These are phyloP conservation scores for Russula abietina DNA, from an alignment of 768 basidiomycete species.

Conservation along the genomic window DNA sequence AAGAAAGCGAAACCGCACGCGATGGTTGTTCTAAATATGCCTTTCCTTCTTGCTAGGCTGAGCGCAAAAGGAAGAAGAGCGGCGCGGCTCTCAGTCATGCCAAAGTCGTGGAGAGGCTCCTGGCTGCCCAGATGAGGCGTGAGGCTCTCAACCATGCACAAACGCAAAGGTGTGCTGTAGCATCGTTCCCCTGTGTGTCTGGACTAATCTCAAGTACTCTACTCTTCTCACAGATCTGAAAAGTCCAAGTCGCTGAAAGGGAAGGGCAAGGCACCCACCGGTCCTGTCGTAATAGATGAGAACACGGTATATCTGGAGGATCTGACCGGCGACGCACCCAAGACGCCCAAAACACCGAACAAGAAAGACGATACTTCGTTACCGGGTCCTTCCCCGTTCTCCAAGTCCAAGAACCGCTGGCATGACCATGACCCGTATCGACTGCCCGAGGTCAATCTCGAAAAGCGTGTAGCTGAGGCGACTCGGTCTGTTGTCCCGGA, in stretches of 20 bases:
- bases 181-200: too few relatives aligned
- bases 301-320: conserved; percentile 88
- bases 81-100: conserved; percentile 84
- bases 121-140: conserved; percentile 88
- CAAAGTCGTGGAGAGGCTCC: conserved; percentile 83
- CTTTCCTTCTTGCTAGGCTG: conserved; percentile 46
- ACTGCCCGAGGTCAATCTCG: conserved; percentile 78
- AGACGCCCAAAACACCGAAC: conserved; percentile 40
- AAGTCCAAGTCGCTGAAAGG: conserved; percentile 32
- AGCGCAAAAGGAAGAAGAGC: conserved; percentile 83
- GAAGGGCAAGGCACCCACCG: conserved; percentile 42
- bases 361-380: conserved; percentile 26
- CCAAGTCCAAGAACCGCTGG: conserved; percentile 57
- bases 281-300: conserved; percentile 54
- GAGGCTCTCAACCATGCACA: conserved; percentile 71
- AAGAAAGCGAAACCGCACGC: background rate
- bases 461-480: conserved; percentile 54
- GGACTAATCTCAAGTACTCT: background rate
- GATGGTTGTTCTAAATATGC: conserved; percentile 13
- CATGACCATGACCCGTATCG: conserved; percentile 86
- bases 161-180: conserved; percentile 36
- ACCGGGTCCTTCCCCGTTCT: conserved; percentile 40
- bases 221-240: background rate
- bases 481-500: conserved; percentile 64
- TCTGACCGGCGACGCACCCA: conserved; percentile 48